Percentiles rank a stretch among this genome's conserved stretches.
phyloP scores from a whole-genome alignment of 202 grass and related monocot genomes.

The Schoenoplectus tabernaemontani region DNA sequence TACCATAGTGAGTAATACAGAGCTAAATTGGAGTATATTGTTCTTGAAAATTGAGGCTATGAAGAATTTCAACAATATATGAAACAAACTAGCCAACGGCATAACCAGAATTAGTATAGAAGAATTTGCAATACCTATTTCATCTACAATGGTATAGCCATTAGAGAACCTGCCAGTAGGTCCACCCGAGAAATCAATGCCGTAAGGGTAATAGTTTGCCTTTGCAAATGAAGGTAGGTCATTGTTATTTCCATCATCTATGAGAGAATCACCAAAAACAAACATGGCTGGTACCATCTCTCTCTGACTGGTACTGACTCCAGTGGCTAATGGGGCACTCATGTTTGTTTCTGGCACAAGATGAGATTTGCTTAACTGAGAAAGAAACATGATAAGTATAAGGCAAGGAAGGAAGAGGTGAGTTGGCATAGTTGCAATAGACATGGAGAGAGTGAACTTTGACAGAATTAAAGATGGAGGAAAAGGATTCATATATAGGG shows the following conservation, averaged over 20 bases:
- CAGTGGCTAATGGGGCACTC: not conserved
- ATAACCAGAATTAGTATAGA: not conserved
- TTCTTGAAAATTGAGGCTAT: not conserved
- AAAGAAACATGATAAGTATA: not conserved
- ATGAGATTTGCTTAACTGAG: constrained; percentile 6
- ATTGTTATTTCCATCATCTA: constrained; percentile 93
- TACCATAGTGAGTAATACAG: not conserved
- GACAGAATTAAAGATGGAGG: not conserved
- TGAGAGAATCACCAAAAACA: constrained; percentile 82
- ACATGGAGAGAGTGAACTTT: not conserved
- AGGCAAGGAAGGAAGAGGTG: constrained; percentile 2
- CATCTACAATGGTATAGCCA: constrained; percentile 86
- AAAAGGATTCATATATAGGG: not conserved
- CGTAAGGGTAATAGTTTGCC: constrained; percentile 82
- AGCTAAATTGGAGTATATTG: not conserved
- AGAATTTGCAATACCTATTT: constrained; percentile 37
- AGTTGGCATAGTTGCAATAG: not conserved
- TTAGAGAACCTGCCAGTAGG: constrained; percentile 81
- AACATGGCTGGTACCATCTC: constrained; percentile 61
- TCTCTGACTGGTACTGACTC: not conserved
- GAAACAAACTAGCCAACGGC: not conserved
- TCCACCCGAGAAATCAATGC: constrained; percentile 70
- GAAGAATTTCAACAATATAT: not conserved
- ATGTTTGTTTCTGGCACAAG: not conserved
- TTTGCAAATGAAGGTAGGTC: constrained; percentile 61